Evolutionary conservation across 106 monocot genomes (phyloP), one percentile per base, ranked within the genome.

Genomic region (Dendrobium nobile): DNA sequence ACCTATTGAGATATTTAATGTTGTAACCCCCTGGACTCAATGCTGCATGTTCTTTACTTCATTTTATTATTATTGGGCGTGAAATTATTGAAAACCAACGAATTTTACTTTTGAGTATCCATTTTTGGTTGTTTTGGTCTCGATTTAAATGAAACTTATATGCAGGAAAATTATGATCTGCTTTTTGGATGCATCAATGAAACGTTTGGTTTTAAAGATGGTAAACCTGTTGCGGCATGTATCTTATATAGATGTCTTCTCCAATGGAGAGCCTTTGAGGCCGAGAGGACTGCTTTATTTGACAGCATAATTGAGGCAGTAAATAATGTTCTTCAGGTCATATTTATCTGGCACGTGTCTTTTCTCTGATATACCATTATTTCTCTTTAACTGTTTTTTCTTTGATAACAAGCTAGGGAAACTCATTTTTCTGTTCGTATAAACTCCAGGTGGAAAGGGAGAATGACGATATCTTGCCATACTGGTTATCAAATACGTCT

Each of bases 401-500:
- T 19, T 37, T 45, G 10, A 15, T 51, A 22, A 31, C 44, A 47
- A 59, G 43, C 45, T 75, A 28, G 70, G 64, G 43, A 51, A 40
- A 41, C 47, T 67, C 27, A 61, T 76, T 73, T 67, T 80, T 80
- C 9, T 77, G 2, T 40, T 77, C 13, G 40, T 77, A 17, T 68
- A 47, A 82, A 33, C 82, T 79, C 79, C 85, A 98, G 95, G 91
- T 64, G 37, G 87, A 89, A 10, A 76, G 73, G 51, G 92, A 88
- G 22, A 78, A 85, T 80, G 86, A n/a, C 4, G 41, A 88, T 86
- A 80, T 87, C 26, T 82, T 98, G 70, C 92, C 92, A 10, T 98
- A 98, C 80, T 98, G 98, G 98, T 78, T 98, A 67, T 95, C 98
- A 79, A 98, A 94, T 85, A 81, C 89, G 54, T 94, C 92, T 67